phyloP scores from a whole-genome alignment of 306 rosid genomes.

The Vigna trinervia region DNA sequence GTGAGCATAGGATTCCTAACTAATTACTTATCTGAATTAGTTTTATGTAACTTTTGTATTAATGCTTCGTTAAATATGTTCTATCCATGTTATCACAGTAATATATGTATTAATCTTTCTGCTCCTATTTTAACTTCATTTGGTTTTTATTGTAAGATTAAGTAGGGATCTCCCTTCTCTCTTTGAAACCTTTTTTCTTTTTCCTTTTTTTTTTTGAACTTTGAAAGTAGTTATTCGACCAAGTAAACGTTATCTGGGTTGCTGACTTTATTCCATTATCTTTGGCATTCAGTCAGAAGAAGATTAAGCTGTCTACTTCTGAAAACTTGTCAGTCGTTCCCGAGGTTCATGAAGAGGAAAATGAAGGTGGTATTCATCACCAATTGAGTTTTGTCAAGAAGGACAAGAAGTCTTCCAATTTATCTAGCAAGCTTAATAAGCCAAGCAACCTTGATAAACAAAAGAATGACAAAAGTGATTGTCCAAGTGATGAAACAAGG shows the following conservation, averaged over 20 bases:
- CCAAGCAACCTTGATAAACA: slow-evolving; percentile 46
- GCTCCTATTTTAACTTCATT: slow-evolving; percentile 4
- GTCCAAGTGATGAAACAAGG: slow-evolving; percentile 58
- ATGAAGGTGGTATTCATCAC: slow-evolving; percentile 38
- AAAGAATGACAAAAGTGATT: slow-evolving; percentile 46
- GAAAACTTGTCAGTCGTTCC: slow-evolving; percentile 52
- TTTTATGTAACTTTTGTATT: slow-evolving; percentile 23
- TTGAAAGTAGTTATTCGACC: slow-evolving; percentile 24
- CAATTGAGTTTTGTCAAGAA: slow-evolving; percentile 50
- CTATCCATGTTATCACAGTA: background rate
- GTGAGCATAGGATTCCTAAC: no score
- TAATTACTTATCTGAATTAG: background rate
- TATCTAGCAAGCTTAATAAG: slow-evolving; percentile 47
- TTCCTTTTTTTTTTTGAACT: slow-evolving; percentile 7
- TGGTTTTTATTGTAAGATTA: slow-evolving; percentile 6
- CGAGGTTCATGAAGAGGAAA: slow-evolving; percentile 48
- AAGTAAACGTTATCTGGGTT: slow-evolving; percentile 22
- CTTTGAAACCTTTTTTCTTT: background rate
- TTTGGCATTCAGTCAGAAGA: slow-evolving; percentile 68
- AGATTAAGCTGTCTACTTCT: slow-evolving; percentile 57
- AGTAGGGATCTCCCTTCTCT: background rate
- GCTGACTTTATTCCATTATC: slow-evolving; percentile 41
- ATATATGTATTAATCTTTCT: slow-evolving; percentile 5
- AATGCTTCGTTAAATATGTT: background rate
- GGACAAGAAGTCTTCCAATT: slow-evolving; percentile 50